Evolutionary conservation across 1,284 basidiomycete genomes (phyloP), one percentile per base, ranked within the genome.

Genomic region (Cryptococcus amylolentus): DNA sequence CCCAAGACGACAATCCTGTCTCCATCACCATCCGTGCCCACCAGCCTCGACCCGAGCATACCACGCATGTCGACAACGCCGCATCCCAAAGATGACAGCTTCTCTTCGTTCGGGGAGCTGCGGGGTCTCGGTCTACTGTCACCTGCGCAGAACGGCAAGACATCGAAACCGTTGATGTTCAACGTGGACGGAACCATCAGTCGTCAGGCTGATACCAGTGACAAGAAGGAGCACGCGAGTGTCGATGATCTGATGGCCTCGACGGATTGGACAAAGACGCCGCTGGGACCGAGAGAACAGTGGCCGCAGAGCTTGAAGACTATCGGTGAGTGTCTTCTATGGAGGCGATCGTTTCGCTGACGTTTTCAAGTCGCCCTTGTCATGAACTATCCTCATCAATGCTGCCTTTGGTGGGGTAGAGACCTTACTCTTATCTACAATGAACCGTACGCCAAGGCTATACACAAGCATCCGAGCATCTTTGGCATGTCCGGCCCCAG

Each of bases 381-480:
- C 37, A 65, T 74, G 63, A 58, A 64, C 26, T 69, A 71, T 43
- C 74, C 74, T 0, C 63, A 70, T 46, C 65, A 70, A 40, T 70
- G 66, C 20, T 71, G 66, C 35, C 48, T 77, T 5, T 77, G 75
- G 75, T 75, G 73, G 72, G 73, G 75, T 12, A 58, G 63, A 48
- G 72, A 77, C 20, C 53, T 73, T 28, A 73, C 72, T 3, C 46
- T 75, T 52, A 63, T 77, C 13, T 77, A 77, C 59, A 77, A 77
- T 52, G 66, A 69, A 46, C 58, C 61, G 1, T 75, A 72, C 41
- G 67, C 73, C 39, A 44, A 68, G 55, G 66, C 61, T 47, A 70
- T 69, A 31, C 62, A 58, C 31, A 72, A 74, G 47, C 76, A 77
- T 39, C 76, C 76, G 0, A 37, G 63, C 38, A 51, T 72, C 10